A percentile compares a stretch with the other conserved stretches of the same genome.
Conservation (phyloP, 1,284 basidiomycete genomes). For the Lentinula novae-zelandiae region DNA sequence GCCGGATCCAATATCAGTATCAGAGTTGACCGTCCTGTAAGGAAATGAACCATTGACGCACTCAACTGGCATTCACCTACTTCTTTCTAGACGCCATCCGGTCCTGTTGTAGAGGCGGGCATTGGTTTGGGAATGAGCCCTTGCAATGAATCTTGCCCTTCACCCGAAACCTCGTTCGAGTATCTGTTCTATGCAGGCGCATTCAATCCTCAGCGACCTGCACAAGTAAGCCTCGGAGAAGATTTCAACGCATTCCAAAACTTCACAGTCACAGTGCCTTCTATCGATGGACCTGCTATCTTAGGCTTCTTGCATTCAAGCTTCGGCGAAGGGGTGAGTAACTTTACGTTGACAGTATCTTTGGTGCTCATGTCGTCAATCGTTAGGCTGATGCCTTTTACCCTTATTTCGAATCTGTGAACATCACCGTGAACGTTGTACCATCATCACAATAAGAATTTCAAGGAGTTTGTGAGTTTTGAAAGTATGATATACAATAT, state of each 20-base stretch:
- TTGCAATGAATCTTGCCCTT: not conserved
- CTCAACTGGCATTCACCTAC: not conserved
- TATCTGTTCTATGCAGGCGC: slow-evolving; percentile 3
- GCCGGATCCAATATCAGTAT: slow-evolving; percentile 3
- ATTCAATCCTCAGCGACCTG: slow-evolving; percentile 7
- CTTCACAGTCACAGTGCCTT: slow-evolving; percentile 3
- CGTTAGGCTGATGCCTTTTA: not conserved
- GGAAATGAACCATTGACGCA: not conserved
- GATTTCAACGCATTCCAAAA: slow-evolving; percentile 8
- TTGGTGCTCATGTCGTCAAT: not conserved
- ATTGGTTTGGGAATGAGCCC: slow-evolving; percentile 6
- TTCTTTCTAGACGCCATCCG: slow-evolving; percentile 1
- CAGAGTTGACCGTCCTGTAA: slow-evolving; percentile 6
- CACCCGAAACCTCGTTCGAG: not conserved
- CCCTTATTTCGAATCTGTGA: not conserved
- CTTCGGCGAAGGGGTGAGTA: slow-evolving; percentile 7
- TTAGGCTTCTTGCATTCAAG: slow-evolving; percentile 7
- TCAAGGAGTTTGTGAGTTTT: too few species aligned
- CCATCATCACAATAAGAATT: not conserved
- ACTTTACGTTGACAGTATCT: not conserved
- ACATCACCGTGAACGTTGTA: slow-evolving; percentile 2
- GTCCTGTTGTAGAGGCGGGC: not conserved
- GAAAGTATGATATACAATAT: not conserved
- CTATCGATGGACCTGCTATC: not conserved
- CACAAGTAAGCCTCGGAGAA: not conserved